phyloP scores from a whole-genome alignment of 148 eudicot species.

The Arbutus unedo region DNA sequence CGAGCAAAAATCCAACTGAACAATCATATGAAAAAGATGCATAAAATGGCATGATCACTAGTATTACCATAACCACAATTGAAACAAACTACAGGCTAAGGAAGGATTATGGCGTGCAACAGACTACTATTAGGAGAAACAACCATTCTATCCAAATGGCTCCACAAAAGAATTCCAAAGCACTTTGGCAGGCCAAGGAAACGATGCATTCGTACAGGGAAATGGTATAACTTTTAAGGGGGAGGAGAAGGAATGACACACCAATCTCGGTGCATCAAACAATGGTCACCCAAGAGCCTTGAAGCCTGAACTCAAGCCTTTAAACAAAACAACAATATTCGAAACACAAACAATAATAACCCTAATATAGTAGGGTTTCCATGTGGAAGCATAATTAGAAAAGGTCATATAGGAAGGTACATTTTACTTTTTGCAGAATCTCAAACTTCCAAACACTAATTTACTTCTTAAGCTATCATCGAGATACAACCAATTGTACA shows the following conservation, averaged over 20 bases:
- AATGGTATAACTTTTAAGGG: not conserved
- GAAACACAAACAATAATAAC: too few species aligned
- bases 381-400: too few species aligned
- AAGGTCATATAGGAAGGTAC: too few species aligned
- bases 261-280: too few species aligned
- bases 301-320: too few species aligned
- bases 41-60: conserved; percentile 17
- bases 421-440: too few species aligned
- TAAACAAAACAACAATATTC: too few species aligned
- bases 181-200: not conserved
- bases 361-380: too few species aligned
- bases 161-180: not conserved
- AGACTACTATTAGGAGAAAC: not conserved
- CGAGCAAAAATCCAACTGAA: conserved; percentile 97
- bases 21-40: not conserved
- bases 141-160: not conserved
- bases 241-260: not conserved
- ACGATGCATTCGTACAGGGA: not conserved
- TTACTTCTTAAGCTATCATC: too few species aligned
- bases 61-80: not conserved
- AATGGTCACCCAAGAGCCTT: too few species aligned
- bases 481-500: too few species aligned
- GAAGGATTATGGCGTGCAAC: not conserved
- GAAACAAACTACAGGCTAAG: conserved; percentile 13
- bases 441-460: too few species aligned